phyloP scores from a whole-genome alignment of 2,329 filamentous ascomycete species.

The Colletotrichum sp. region DNA sequence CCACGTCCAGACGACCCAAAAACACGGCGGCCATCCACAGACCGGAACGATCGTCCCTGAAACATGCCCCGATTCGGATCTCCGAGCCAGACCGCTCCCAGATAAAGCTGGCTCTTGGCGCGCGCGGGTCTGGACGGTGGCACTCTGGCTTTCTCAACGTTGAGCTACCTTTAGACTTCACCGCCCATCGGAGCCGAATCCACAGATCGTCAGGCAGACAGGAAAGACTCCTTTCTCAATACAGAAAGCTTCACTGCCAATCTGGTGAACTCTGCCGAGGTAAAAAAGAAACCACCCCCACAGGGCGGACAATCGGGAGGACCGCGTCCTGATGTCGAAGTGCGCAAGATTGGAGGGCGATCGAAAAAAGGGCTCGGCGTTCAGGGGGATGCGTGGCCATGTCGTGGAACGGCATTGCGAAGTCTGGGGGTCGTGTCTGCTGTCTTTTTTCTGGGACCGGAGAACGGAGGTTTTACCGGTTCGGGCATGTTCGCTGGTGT shows the following conservation, averaged over 20 bases:
- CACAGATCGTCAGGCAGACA: not conserved
- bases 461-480: slow-evolving; percentile 10
- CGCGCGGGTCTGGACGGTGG: not conserved
- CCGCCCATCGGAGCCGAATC: not conserved
- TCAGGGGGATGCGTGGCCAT: not conserved
- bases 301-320: not conserved
- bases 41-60: not conserved
- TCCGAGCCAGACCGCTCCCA: not conserved
- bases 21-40: not conserved
- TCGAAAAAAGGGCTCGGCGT: not conserved
- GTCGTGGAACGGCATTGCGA: not conserved
- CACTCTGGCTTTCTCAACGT: not conserved
- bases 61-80: not conserved
- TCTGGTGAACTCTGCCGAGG: not conserved
- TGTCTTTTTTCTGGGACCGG: not conserved
- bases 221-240: not conserved
- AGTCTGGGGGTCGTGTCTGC: not conserved
- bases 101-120: not conserved
- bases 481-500: not conserved
- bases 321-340: not conserved
- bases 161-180: not conserved
- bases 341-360: not conserved
- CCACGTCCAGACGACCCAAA: not conserved
- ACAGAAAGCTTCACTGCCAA: not conserved
- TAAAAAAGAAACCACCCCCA: not conserved